phyloP scores from a whole-genome alignment of 441 rosid species.

The Hura crepitans region DNA sequence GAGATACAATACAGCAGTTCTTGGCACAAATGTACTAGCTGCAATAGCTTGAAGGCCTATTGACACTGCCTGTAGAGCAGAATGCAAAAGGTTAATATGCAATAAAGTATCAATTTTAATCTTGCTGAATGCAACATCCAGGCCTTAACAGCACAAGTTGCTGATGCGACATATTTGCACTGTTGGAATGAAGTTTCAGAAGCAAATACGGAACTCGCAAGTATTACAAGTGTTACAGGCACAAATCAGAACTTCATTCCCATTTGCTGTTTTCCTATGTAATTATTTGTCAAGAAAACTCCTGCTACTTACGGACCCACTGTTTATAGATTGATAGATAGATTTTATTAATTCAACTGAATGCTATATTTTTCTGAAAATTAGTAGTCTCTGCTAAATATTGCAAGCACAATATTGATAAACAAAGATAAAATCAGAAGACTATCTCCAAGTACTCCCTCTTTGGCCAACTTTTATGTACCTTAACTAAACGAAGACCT shows the following conservation, averaged over 20 bases:
- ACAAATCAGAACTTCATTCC: not conserved
- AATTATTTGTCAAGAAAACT: conserved; percentile 1
- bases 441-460: conserved; percentile 7
- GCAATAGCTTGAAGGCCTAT: conserved; percentile 81
- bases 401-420: no score
- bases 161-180: not conserved
- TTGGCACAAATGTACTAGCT: conserved; percentile 50
- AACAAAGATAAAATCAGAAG: not conserved
- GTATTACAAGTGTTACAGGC: not conserved
- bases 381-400: no score
- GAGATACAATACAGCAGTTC: conserved; percentile 45
- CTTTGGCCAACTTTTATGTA: not conserved
- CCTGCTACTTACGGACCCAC: not conserved
- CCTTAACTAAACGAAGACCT: not conserved
- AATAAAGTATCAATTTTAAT: not conserved
- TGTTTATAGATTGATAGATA: no score
- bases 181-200: not conserved
- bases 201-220: not conserved
- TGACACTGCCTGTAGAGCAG: conserved; percentile 53
- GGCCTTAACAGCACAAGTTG: not conserved
- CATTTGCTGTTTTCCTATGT: not conserved
- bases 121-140: not conserved
- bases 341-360: no score
- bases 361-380: no score
- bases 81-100: conserved; percentile 21